Percentiles rank a stretch among this genome's conserved stretches.
Conservation (phyloP, 2,329 filamentous ascomycete species). For the Colletotrichum gloeosporioides region DNA sequence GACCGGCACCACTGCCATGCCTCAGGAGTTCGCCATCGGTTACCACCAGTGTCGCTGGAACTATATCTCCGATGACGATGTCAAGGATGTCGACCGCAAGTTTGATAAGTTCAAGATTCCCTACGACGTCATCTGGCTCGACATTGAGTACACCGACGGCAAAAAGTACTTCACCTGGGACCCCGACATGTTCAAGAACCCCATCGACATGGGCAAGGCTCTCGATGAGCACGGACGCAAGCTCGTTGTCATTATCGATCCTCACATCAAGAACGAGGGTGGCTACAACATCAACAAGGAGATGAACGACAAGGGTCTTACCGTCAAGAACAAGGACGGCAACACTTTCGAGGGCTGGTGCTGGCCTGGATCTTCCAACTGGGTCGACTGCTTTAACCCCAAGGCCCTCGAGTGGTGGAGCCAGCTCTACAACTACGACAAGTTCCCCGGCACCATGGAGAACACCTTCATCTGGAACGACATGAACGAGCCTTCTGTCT, state of each 20-base stretch:
- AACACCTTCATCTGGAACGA: slow-evolving; percentile 99
- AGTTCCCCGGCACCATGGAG: slow-evolving; percentile 82
- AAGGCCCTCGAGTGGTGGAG: slow-evolving; percentile 92
- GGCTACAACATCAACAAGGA: slow-evolving; percentile 80
- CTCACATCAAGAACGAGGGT: slow-evolving; percentile 93
- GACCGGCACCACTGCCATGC: slow-evolving; percentile 89
- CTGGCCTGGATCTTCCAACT: slow-evolving; percentile 96
- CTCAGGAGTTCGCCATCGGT: slow-evolving; percentile 88
- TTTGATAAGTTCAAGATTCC: slow-evolving; percentile 96
- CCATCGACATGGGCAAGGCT: slow-evolving; percentile 86
- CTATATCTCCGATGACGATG: slow-evolving; percentile 95
- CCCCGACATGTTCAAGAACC: slow-evolving; percentile 83
- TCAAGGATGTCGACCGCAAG: slow-evolving; percentile 93
- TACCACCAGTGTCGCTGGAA: slow-evolving; percentile 99
- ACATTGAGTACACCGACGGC: slow-evolving; percentile 96
- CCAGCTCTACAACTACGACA: slow-evolving; percentile 83
- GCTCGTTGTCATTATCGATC: slow-evolving; percentile 93
- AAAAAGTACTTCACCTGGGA: slow-evolving; percentile 99
- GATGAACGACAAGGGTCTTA: slow-evolving; percentile 82
- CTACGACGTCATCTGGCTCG: slow-evolving; percentile 98
- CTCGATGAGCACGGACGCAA: slow-evolving; percentile 86
- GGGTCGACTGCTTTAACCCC: slow-evolving; percentile 97
- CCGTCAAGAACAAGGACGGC: slow-evolving; percentile 87
- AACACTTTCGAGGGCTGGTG: slow-evolving; percentile 96
- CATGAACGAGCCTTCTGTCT: slow-evolving; percentile 99